A percentile compares a stretch with the other conserved stretches of the same genome.
phyloP scores from a whole-genome alignment of 2,329 filamentous ascomycete species.

The Ceratocystis variospora region DNA sequence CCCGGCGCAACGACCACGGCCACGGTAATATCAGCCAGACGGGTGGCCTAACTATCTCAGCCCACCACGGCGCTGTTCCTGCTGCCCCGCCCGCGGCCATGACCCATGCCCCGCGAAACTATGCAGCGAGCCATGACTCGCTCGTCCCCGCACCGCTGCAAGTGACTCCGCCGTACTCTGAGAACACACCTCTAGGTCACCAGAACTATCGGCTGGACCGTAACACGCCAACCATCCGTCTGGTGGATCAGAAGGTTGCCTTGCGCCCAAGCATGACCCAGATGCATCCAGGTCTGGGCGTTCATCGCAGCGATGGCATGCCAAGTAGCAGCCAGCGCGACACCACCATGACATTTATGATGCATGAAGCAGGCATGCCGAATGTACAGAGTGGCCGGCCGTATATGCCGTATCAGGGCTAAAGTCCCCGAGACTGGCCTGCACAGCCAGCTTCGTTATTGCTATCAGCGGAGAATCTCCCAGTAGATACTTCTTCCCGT shows the following conservation, averaged over 20 bases:
- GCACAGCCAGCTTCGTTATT: slow-evolving; percentile 20
- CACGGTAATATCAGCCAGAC: slow-evolving; percentile 5
- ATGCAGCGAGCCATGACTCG: slow-evolving; percentile 13
- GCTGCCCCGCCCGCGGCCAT: slow-evolving; percentile 18
- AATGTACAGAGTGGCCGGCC: slow-evolving; percentile 30
- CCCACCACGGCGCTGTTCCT: slow-evolving; percentile 16
- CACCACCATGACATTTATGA: slow-evolving; percentile 42
- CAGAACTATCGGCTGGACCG: neutral
- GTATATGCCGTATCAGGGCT: slow-evolving; percentile 30
- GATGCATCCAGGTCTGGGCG: slow-evolving; percentile 22
- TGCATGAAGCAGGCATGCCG: slow-evolving; percentile 35
- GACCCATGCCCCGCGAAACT: neutral
- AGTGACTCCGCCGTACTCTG: slow-evolving; percentile 30
- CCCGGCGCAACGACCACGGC: neutral
- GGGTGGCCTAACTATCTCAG: slow-evolving; percentile 14
- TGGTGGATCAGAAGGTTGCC: slow-evolving; percentile 18
- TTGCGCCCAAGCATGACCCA: slow-evolving; percentile 25
- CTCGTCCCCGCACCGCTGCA: slow-evolving; percentile 20
- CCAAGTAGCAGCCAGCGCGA: slow-evolving; percentile 22
- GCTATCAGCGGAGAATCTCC: neutral
- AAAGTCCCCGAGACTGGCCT: slow-evolving; percentile 18
- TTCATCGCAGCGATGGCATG: slow-evolving; percentile 21
- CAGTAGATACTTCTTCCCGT: slow-evolving; percentile 7
- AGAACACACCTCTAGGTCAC: slow-evolving; percentile 23
- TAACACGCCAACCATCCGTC: slow-evolving; percentile 14